These are phyloP conservation scores for Metarhizium anisopliae DNA, from an alignment of 2,329 filamentous ascomycete species.

Conservation along the genomic window DNA sequence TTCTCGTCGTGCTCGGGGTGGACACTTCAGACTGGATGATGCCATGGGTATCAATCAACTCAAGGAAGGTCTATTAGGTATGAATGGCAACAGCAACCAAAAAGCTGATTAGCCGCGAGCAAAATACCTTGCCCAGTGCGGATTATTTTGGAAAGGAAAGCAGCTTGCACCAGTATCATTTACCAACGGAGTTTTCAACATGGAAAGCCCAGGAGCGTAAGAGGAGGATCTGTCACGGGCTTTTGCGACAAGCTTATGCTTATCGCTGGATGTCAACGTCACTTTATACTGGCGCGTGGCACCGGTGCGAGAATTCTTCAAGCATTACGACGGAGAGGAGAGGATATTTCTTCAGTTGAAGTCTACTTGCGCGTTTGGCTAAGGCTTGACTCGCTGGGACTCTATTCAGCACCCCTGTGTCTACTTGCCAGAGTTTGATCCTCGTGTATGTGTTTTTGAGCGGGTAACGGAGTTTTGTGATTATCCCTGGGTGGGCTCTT, in stretches of 20 bases:
- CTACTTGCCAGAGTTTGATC: background rate
- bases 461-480: slow-evolving; percentile 17
- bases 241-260: background rate
- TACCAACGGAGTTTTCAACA: background rate
- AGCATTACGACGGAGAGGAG: background rate
- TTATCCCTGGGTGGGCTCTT: slow-evolving; percentile 7
- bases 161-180: slow-evolving; percentile 3
- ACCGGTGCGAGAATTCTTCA: background rate
- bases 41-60: slow-evolving; percentile 38
- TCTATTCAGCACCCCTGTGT: background rate
- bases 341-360: background rate
- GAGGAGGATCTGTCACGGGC: background rate
- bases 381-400: background rate
- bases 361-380: background rate
- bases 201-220: background rate
- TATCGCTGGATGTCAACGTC: background rate
- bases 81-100: slow-evolving; percentile 24
- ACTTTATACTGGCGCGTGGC: background rate
- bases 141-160: slow-evolving; percentile 5
- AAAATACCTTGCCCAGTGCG: background rate
- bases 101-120: slow-evolving; percentile 23
- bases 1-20: slow-evolving; percentile 42
- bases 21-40: slow-evolving; percentile 55
- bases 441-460: background rate
- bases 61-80: slow-evolving; percentile 58